Evolutionary conservation across 2,329 filamentous ascomycete genomes (phyloP).

Genomic region (Fonsecaea nubica): DNA sequence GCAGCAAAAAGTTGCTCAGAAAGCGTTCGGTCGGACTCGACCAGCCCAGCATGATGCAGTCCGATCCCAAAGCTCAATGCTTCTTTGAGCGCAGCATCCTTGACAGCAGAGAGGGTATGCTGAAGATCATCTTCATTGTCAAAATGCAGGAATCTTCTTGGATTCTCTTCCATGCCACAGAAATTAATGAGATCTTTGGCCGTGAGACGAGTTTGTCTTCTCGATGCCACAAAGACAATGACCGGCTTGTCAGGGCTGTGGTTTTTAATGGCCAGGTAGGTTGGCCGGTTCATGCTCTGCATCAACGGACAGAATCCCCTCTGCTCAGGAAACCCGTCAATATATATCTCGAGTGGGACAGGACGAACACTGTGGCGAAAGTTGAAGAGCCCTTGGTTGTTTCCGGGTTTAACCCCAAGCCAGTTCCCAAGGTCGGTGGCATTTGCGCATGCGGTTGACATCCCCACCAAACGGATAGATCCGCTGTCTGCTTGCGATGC

Average conservation of each 20-base stretch:
- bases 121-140: slow-evolving; percentile 86
- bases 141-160: slow-evolving; percentile 89
- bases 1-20: slow-evolving; percentile 94
- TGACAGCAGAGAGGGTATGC: slow-evolving; percentile 83
- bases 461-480: slow-evolving; percentile 88
- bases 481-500: slow-evolving; percentile 92
- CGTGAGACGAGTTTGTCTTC: slow-evolving; percentile 90
- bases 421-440: slow-evolving; percentile 93
- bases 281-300: slow-evolving; percentile 99
- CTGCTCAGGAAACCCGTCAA: slow-evolving; percentile 95
- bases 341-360: slow-evolving; percentile 93
- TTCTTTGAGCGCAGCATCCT: slow-evolving; percentile 90
- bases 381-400: slow-evolving; percentile 73
- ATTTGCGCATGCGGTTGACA: slow-evolving; percentile 98
- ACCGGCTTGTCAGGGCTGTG: slow-evolving; percentile 97
- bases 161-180: slow-evolving; percentile 98
- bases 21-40: slow-evolving; percentile 89
- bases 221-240: slow-evolving; percentile 96
- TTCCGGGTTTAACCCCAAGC: slow-evolving; percentile 91
- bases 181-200: slow-evolving; percentile 96
- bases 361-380: slow-evolving; percentile 96
- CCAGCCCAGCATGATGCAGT: slow-evolving; percentile 93
- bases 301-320: slow-evolving; percentile 95
- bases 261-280: slow-evolving; percentile 93
- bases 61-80: slow-evolving; percentile 98